phyloP scores from a whole-genome alignment of 75 land plant genomes.

The Larix kaempferi region DNA sequence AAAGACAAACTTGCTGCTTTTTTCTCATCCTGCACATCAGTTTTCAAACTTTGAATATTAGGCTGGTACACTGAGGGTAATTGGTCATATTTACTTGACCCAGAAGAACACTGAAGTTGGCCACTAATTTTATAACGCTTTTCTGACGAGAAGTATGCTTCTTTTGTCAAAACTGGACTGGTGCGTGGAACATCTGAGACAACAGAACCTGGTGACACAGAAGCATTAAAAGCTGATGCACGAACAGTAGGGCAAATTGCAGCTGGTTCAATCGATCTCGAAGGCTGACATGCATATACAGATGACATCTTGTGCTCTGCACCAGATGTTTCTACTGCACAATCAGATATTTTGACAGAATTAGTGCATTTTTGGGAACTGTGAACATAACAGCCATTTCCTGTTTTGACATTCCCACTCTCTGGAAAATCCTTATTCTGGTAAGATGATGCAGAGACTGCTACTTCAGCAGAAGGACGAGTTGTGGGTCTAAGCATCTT shows the following conservation, averaged over 20 bases:
- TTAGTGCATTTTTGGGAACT: background rate
- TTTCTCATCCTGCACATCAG: background rate
- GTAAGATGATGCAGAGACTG: constrained; percentile 5
- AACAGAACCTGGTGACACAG: too few relatives aligned
- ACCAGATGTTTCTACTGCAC: background rate
- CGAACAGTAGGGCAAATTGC: background rate
- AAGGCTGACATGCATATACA: background rate
- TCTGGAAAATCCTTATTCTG: background rate
- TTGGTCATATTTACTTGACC: too few relatives aligned
- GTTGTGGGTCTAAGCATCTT: background rate
- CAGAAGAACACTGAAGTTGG: too few relatives aligned
- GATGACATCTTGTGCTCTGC: background rate
- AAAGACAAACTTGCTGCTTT: background rate
- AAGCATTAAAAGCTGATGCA: background rate
- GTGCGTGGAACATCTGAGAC: too few relatives aligned
- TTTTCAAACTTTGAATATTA: background rate
- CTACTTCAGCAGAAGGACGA: background rate
- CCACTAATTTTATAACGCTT: too few relatives aligned
- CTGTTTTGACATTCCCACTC: background rate
- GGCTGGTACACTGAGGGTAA: background rate
- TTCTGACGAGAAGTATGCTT: too few relatives aligned
- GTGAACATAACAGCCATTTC: constrained; percentile 1
- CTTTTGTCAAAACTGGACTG: too few relatives aligned
- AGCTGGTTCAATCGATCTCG: constrained; percentile 4
- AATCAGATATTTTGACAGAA: background rate